These are phyloP conservation scores for Panellus pusillus DNA, from an alignment of 768 basidiomycete genomes.

Conservation along the genomic window DNA sequence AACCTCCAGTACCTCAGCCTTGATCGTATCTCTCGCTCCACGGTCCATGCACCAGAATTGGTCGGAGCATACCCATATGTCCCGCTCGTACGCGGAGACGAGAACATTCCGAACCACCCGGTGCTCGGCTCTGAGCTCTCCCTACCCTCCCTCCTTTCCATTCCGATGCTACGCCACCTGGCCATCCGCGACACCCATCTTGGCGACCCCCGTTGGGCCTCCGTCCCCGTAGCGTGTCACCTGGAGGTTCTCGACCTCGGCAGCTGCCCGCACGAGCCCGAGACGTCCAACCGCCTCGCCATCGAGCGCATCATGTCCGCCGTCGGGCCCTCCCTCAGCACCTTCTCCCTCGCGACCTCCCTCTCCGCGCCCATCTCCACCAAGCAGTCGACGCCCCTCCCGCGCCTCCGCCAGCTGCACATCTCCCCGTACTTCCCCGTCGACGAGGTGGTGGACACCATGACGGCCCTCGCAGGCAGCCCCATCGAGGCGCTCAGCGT, in stretches of 20 bases:
- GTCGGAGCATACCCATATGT: slow-evolving; percentile 53
- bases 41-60: slow-evolving; percentile 62
- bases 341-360: slow-evolving; percentile 54
- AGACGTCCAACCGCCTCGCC: slow-evolving; percentile 52
- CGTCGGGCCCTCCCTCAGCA: slow-evolving; percentile 53
- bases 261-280: slow-evolving; percentile 53
- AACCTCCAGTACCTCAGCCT: slow-evolving; percentile 56
- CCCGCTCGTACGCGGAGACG: slow-evolving; percentile 62
- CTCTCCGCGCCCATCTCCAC: slow-evolving; percentile 45
- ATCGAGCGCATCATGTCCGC: slow-evolving; percentile 62
- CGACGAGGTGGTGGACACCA: slow-evolving; percentile 58
- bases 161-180: slow-evolving; percentile 61
- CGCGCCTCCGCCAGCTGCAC: slow-evolving; percentile 53
- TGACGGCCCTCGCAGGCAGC: slow-evolving; percentile 55
- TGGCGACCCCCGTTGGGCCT: slow-evolving; percentile 59
- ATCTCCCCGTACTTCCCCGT: slow-evolving; percentile 64
- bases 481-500: slow-evolving; percentile 60
- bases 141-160: slow-evolving; percentile 64
- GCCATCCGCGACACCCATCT: slow-evolving; percentile 71
- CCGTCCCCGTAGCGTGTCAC: slow-evolving; percentile 48
- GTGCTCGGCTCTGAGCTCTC: slow-evolving; percentile 55
- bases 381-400: slow-evolving; percentile 46
- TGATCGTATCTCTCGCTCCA: slow-evolving; percentile 65
- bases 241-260: slow-evolving; percentile 60
- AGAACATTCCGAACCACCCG: slow-evolving; percentile 57